Base-by-base conservation (phyloP, 495 filamentous ascomycete genomes). In the Filosporella fistucella region DNA sequence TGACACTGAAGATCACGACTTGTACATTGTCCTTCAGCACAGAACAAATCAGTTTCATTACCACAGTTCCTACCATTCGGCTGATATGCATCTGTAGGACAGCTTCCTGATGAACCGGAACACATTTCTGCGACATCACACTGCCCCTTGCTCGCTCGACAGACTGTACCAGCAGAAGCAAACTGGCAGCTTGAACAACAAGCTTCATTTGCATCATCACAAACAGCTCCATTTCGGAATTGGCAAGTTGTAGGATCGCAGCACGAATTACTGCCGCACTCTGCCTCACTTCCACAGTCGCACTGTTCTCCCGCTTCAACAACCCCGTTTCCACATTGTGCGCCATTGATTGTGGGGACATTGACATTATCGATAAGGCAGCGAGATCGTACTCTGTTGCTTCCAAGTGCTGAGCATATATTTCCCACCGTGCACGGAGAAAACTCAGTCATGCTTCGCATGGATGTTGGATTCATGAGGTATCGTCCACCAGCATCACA, bases 401-500 rank as follows among this genome's bases (percentile, higher is more conserved):
- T 80, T 43, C 76, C 78, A 45, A 97, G 71, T 28, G 89, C 89
- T 17, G 84, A 86, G 65, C 91, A 97, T 52, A 97, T 87, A 57
- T 96, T 96, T 49, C 91, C 91, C 49, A 97, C 73, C 10, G 81
- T 82, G 67, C 91, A 96, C 14, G 78, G 75, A 11, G 89, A 95
- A 63, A 97, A 97, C 13, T 75, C 56, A 1, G 70, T 84, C 60
- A 93, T 86, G 35, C 75, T 71, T 18, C 72, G 61, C 12, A 67
- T 75, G 1, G 91, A 89, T 21, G 84, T 90, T 0, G 91, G 91
- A 60, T 96, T 96, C 91, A 97, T 97, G 62, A 97, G 87, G 65
- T 82, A 97, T 36, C 74, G 62, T 14, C 78, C 81, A 25, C 70
- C 64, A 20, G 91, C 91, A 65, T 91, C 68, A 66, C 91, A 97